phyloP scores from a whole-genome alignment of 345 rosid genomes.

The Brassica cretica region DNA sequence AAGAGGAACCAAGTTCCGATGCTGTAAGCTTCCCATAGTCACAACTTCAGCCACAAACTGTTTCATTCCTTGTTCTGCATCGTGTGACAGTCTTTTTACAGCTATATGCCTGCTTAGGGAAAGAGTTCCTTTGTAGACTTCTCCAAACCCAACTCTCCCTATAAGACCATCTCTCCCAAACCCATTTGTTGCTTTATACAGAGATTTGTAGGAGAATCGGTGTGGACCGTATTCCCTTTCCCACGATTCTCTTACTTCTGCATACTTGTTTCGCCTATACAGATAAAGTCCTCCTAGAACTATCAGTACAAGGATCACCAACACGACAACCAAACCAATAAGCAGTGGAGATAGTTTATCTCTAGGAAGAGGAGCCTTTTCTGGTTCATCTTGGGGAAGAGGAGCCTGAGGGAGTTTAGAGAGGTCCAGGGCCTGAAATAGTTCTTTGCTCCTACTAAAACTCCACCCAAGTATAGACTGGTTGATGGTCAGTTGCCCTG shows the following conservation, averaged over 20 bases:
- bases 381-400: constrained; percentile 18
- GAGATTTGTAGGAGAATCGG: constrained; percentile 41
- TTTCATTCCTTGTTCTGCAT: constrained; percentile 47
- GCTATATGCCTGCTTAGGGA: constrained; percentile 38
- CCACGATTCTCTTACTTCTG: constrained; percentile 47
- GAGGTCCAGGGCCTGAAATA: constrained; percentile 38
- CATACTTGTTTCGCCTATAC: constrained; percentile 37
- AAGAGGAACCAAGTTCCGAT: constrained; percentile 50
- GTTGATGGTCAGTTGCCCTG: constrained; percentile 32
- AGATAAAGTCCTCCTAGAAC: constrained; percentile 14
- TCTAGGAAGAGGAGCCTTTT: constrained; percentile 42
- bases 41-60: constrained; percentile 51
- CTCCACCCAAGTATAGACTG: constrained; percentile 70
- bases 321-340: constrained; percentile 17
- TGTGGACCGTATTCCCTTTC: constrained; percentile 43
- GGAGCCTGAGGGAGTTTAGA: constrained; percentile 59
- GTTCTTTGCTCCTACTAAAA: constrained; percentile 39
- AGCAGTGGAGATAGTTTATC: constrained; percentile 23
- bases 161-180: constrained; percentile 40
- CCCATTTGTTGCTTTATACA: constrained; percentile 52
- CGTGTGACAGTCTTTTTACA: constrained; percentile 50
- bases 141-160: constrained; percentile 54
- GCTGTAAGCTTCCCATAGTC: constrained; percentile 46
- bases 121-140: constrained; percentile 44
- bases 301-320: constrained; percentile 20